Percentiles rank a stretch among this genome's conserved stretches.
phyloP scores from a whole-genome alignment of 257 asterid species.

The Solanum arcanum region DNA sequence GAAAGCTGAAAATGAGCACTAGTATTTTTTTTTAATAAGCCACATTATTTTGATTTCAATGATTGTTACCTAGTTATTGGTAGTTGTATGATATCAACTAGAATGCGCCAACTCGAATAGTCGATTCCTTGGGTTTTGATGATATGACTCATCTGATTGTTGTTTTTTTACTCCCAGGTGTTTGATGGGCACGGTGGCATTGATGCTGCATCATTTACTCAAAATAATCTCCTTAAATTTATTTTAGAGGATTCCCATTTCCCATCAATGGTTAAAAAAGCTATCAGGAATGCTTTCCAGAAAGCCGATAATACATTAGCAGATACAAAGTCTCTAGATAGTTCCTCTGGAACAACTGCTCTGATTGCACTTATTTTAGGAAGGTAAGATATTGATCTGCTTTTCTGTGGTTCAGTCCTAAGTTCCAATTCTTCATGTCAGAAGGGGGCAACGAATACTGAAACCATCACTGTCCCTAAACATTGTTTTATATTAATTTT shows the following conservation, averaged over 20 bases:
- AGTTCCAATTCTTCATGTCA: not conserved
- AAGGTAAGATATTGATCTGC: conserved; percentile 31
- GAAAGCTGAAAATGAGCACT: not conserved
- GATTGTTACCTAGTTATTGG: not conserved
- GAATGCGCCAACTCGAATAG: not conserved
- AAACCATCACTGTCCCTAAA: not conserved
- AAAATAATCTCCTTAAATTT: conserved; percentile 48
- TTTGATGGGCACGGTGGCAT: conserved; percentile 85
- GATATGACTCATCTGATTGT: not conserved
- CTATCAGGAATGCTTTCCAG: conserved; percentile 63
- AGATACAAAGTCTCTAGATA: conserved; percentile 54
- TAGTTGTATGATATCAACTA: not conserved
- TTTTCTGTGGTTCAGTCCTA: not conserved
- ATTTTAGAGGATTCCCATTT: conserved; percentile 65
- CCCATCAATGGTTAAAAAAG: conserved; percentile 48
- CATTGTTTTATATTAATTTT: not conserved
- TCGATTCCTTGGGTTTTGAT: not conserved
- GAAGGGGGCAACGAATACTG: not conserved
- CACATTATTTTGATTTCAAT: not conserved
- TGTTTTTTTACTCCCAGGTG: conserved; percentile 35
- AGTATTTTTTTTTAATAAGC: not conserved
- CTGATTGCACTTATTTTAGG: conserved; percentile 42
- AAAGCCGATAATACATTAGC: conserved; percentile 69
- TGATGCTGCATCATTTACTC: conserved; percentile 76
- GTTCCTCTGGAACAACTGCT: conserved; percentile 67